A percentile compares a stretch with the other conserved stretches of the same genome.
Evolutionary conservation across 805 yeast species (phyloP).

Genomic region (Zygosaccharomyces bailii): DNA sequence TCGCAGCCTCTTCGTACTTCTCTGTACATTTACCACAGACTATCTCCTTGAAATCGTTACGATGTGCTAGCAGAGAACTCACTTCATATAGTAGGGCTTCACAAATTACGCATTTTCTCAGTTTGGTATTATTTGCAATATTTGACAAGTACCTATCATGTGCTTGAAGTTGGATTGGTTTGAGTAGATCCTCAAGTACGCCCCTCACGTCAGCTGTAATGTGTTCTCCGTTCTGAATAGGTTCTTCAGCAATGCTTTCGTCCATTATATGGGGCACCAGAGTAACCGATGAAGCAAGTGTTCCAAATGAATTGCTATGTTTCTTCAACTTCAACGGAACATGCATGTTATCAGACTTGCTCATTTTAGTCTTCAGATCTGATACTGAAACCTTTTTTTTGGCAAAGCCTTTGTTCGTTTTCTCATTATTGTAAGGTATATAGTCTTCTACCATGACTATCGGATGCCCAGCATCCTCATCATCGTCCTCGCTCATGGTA

Average conservation of each 20-base stretch:
- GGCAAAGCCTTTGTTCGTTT: conserved; percentile 2
- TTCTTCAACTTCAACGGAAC: conserved; percentile 27
- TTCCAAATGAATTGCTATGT: conserved; percentile 2
- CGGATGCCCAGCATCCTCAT: conserved; percentile 20
- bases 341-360: conserved; percentile 20
- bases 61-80: conserved; percentile 32
- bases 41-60: conserved; percentile 45
- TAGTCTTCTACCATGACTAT: conserved; percentile 34
- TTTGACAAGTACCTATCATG: conserved; percentile 26
- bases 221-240: conserved; percentile 2
- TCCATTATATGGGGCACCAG: conserved; percentile 16
- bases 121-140: conserved; percentile 17
- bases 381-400: conserved; percentile 30
- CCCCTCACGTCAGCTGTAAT: conserved; percentile 15
- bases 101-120: conserved; percentile 58
- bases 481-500: conserved; percentile 8
- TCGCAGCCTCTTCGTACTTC: conserved; percentile 50
- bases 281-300: conserved; percentile 14
- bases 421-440: conserved; percentile 19
- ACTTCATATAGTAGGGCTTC: conserved; percentile 66
- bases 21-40: conserved; percentile 62
- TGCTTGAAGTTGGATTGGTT: conserved; percentile 10
- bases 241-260: conserved; percentile 3
- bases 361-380: conserved; percentile 27
- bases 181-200: conserved; percentile 22